Conservation (phyloP, 192 early-diverging fungal species). For the Hyaloraphidium curvatum region DNA sequence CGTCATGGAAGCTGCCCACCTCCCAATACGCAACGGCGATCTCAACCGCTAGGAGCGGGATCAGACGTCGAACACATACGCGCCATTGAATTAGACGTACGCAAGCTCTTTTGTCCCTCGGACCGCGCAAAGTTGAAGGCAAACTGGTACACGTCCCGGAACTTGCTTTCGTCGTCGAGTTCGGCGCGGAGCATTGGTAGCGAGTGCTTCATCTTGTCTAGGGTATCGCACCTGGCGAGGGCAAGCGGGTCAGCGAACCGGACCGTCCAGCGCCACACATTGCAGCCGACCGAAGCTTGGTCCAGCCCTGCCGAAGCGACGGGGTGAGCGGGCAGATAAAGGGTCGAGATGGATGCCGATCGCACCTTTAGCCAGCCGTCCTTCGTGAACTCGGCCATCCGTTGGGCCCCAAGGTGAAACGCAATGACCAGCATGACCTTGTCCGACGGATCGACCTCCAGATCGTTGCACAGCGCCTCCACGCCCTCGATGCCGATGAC, state of each 20-base stretch:
- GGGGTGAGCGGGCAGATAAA: not conserved
- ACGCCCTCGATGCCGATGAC: conserved; percentile 53
- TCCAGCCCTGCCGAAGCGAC: not conserved
- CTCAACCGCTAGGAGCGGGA: not conserved
- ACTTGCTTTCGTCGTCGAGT: conserved; percentile 29
- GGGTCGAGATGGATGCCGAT: not conserved
- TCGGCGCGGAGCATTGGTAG: conserved; percentile 27
- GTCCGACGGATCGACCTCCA: conserved; percentile 52
- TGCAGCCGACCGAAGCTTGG: conserved; percentile 26
- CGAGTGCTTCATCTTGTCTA: conserved; percentile 38
- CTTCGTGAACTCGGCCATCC: conserved; percentile 49
- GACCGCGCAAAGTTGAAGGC: conserved; percentile 51
- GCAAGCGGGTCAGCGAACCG: not conserved
- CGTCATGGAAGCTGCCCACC: conserved; percentile 35
- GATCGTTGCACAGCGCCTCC: conserved; percentile 40
- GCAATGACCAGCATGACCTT: conserved; percentile 51
- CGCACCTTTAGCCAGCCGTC: not conserved
- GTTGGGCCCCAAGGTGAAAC: conserved; percentile 40
- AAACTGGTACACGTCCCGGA: conserved; percentile 54
- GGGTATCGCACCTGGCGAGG: conserved; percentile 27
- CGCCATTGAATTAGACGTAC: conserved; percentile 16
- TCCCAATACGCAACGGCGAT: conserved; percentile 30
- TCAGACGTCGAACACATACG: not conserved
- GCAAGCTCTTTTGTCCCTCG: conserved; percentile 54
- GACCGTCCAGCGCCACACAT: not conserved